phyloP scores from a whole-genome alignment of 331 rosid genomes.

The Pyracantha coccinea region DNA sequence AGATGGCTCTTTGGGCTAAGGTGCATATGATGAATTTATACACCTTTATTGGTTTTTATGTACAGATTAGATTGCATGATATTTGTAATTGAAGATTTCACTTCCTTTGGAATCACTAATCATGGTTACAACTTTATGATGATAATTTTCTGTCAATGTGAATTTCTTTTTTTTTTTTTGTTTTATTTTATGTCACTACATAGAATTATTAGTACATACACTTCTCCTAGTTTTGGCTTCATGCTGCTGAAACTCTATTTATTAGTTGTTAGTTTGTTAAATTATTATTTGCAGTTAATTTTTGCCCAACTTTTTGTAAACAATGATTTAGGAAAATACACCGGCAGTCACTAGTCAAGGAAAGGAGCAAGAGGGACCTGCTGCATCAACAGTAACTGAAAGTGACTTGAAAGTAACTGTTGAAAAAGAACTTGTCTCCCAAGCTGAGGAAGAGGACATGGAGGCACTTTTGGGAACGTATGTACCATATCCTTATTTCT shows the following conservation, averaged over 20 bases:
- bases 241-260: neutral
- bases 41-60: constrained; percentile 9
- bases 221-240: neutral
- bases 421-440: constrained; percentile 96
- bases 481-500: constrained; percentile 20
- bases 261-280: neutral
- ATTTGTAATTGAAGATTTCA: constrained; percentile 1
- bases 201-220: neutral
- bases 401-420: constrained; percentile 77
- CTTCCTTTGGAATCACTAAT: neutral
- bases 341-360: constrained; percentile 50
- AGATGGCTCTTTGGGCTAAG: constrained; percentile 99
- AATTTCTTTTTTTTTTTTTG: neutral
- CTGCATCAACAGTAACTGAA: constrained; percentile 42
- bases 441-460: constrained; percentile 99
- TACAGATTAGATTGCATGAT: neutral
- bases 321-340: constrained; percentile 58
- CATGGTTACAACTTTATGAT: neutral
- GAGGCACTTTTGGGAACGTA: constrained; percentile 96
- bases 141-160: neutral
- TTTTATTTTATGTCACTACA: neutral
- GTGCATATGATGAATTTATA: constrained; percentile 37
- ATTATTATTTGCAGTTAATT: neutral
- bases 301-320: neutral
- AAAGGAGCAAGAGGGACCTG: constrained; percentile 27